These are phyloP conservation scores for Erodium maritimum DNA, from an alignment of 345 rosid genomes.

Conservation along the genomic window DNA sequence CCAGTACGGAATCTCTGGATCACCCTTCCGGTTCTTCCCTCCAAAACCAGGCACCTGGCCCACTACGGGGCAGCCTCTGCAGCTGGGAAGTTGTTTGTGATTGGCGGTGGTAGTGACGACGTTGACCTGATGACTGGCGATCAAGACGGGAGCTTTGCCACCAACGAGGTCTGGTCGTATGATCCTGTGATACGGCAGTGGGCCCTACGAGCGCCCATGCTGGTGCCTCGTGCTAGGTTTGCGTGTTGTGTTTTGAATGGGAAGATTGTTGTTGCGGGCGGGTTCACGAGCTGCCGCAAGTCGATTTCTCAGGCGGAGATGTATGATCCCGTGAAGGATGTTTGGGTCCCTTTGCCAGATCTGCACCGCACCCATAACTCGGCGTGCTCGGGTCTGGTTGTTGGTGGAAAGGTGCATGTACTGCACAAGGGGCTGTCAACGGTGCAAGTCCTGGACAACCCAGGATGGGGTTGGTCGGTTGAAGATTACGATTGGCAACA, in stretches of 20 bases:
- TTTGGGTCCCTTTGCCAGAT: conserved; percentile 74
- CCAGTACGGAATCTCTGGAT: conserved; percentile 75
- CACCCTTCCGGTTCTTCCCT: conserved; percentile 81
- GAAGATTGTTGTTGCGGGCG: conserved; percentile 84
- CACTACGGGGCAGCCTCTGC: conserved; percentile 71
- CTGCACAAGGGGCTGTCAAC: conserved; percentile 81
- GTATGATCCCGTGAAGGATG: conserved; percentile 71
- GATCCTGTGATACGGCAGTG: conserved; percentile 69
- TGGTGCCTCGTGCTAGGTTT: conserved; percentile 91
- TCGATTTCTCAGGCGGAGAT: conserved; percentile 89
- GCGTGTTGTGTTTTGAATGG: conserved; percentile 82
- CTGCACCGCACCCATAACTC: conserved; percentile 83
- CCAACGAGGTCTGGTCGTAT: conserved; percentile 88
- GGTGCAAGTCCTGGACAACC: conserved; percentile 67
- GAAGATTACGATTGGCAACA: conserved; percentile 74
- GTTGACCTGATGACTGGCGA: conserved; percentile 89
- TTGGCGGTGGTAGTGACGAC: conserved; percentile 94
- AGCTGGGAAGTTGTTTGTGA: conserved; percentile 62
- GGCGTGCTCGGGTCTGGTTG: conserved; percentile 70
- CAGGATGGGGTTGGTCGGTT: conserved; percentile 57
- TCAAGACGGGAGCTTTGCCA: conserved; percentile 87
- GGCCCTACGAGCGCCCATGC: conserved; percentile 63
- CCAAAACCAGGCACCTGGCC: conserved; percentile 69
- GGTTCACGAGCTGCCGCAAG: conserved; percentile 78
- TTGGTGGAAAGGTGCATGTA: conserved; percentile 64